Percentiles rank a stretch among this genome's conserved stretches.
Evolutionary conservation across 1,284 basidiomycete genomes (phyloP).

Genomic region (Fereydounia khargensis): DNA sequence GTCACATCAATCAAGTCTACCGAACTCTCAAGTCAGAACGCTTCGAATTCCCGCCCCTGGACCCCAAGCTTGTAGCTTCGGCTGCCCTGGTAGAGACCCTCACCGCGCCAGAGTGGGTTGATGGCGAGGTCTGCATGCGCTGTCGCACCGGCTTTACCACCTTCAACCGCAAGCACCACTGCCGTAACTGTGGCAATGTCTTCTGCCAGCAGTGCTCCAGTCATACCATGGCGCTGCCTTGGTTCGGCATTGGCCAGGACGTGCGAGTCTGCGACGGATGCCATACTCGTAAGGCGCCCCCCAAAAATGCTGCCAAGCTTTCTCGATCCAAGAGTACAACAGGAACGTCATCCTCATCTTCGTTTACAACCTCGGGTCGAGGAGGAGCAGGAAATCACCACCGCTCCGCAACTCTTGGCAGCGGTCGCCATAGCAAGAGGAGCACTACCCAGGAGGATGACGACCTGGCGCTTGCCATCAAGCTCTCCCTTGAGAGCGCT

Average conservation of each 20-base stretch:
- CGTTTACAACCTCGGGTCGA: conserved; percentile 27
- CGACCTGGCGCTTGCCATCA: conserved; percentile 89
- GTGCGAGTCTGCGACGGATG: conserved; percentile 95
- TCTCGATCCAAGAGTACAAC: conserved; percentile 26
- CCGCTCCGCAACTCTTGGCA: conserved; percentile 49
- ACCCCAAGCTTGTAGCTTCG: conserved; percentile 63
- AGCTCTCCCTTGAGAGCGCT: conserved; percentile 69
- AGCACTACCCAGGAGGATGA: conserved; percentile 68
- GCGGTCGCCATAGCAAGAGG: conserved; percentile 16
- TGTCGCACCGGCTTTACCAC: conserved; percentile 90
- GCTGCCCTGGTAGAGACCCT: conserved; percentile 52
- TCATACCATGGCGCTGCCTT: conserved; percentile 78
- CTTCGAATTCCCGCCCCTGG: conserved; percentile 80
- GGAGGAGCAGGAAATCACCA: conserved; percentile 43
- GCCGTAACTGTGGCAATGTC: conserved; percentile 93
- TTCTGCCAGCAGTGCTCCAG: conserved; percentile 93
- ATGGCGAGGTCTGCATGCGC: conserved; percentile 88
- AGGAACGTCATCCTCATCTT: conserved; percentile 18
- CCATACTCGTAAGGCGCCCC: conserved; percentile 40
- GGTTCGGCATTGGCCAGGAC: conserved; percentile 88
- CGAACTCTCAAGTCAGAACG: conserved; percentile 53
- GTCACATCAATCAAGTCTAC: conserved; percentile 53
- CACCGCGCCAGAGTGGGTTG: conserved; percentile 87
- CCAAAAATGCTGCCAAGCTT: conserved; percentile 34
- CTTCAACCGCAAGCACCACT: conserved; percentile 97